Evolutionary conservation across 305 asterid genomes (phyloP), one percentile per base, ranked within the genome.

Genomic region (Rubia tinctorum): DNA sequence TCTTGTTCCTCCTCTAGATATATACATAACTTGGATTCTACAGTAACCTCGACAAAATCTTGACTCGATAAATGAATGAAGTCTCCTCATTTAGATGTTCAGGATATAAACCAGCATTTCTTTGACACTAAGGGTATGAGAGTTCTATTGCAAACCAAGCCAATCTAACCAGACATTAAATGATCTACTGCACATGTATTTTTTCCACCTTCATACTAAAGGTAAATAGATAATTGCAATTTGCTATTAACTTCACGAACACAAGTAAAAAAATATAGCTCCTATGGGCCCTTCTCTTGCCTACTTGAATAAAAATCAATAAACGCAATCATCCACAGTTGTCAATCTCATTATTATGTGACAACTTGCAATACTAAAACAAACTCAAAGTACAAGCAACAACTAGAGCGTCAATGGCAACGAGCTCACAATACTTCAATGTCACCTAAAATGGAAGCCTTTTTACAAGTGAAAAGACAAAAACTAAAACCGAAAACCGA

Each of bases 1-100:
- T 71, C 90, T 90, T 75, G 86, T 79, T 72, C 96, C 99, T 64
- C 82, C 86, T 20, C 93, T 83, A 68, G 86, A 56, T 80, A 85
- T 89, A 76, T 76, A 81, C 96, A 82, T 84, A 68, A 87, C 77
- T 71, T 87, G 95, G 12, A 68, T 58, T 74, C 75, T 75, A 71
- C 76, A 81, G 71, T 74, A 77, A 17, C 78, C 79, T 58, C 81
- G 82, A 27, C 13, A 40, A 51, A 61, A 55, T 13, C 70, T n/a
- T 5, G 76, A 80, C 65, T 61, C 63, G 12, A 59, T 69, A 63
- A 39, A 45, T 25, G 75, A 45, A 9, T 49, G 79, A 61, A 84
- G 49, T 66, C 71, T 76, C 51, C 59, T 55, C 83, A 80, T 84
- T 76, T 45, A 8, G 30, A 27, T 23, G 22, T 40, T 20, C 20